Evolutionary conservation across 2,329 filamentous ascomycete genomes (phyloP).

Genomic region (Aspergillus sp.): DNA sequence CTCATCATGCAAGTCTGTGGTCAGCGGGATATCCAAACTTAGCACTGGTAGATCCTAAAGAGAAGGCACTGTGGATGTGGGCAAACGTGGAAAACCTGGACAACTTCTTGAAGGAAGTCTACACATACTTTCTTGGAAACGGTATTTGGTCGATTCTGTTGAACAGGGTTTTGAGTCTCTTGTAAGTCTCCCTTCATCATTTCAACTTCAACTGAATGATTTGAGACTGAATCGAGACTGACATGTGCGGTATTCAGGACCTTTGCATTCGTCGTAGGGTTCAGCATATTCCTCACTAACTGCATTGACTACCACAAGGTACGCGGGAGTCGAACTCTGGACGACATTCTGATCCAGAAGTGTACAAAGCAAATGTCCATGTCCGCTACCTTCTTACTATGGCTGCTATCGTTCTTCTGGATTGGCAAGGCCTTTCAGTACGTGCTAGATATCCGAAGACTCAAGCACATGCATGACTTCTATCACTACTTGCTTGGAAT

Average conservation of each 20-base stretch:
- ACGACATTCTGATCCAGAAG: conserved; percentile 67
- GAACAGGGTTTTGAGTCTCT: conserved; percentile 68
- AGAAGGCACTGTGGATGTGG: conserved; percentile 89
- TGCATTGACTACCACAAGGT: conserved; percentile 81
- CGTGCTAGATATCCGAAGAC: conserved; percentile 69
- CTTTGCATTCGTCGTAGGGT: conserved; percentile 76
- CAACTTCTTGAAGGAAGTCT: conserved; percentile 81
- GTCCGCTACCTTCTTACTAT: conserved; percentile 74
- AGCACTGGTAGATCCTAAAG: conserved; percentile 60
- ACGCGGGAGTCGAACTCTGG: conserved; percentile 62
- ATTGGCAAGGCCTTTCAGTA: conserved; percentile 77
- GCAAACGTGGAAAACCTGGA: conserved; percentile 88
- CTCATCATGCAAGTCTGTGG: conserved; percentile 27
- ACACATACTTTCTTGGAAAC: conserved; percentile 80
- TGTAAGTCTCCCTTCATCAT: conserved; percentile 55
- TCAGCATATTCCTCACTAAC: conserved; percentile 80
- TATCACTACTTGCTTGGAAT: conserved; percentile 81
- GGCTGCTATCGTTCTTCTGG: conserved; percentile 84
- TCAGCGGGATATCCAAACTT: conserved; percentile 36
- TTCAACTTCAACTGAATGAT: too few relatives aligned
- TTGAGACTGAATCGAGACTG: background rate
- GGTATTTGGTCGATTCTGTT: conserved; percentile 84
- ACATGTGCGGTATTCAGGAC: conserved; percentile 60
- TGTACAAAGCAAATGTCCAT: conserved; percentile 76
- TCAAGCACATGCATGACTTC: conserved; percentile 80